Conservation (phyloP, 139 green algal species). For the Chlorella sp. region DNA sequence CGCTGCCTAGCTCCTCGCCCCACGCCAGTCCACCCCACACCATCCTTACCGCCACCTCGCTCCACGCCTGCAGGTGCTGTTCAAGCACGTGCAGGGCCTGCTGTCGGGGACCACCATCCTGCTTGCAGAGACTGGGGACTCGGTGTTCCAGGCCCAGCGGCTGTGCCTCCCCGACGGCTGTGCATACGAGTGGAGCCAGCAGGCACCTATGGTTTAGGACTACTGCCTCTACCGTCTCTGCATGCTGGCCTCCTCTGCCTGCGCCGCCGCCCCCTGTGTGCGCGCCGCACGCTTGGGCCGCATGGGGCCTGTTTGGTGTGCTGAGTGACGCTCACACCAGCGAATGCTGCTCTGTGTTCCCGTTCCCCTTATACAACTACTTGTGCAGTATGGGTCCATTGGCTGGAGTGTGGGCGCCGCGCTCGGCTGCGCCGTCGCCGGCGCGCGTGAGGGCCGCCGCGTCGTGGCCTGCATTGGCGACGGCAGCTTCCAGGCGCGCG, state of each 20-base stretch:
- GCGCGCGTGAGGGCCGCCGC: conserved; percentile 18
- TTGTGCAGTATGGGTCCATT: conserved; percentile 75
- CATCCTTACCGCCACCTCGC: background rate
- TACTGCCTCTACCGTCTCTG: too few species aligned
- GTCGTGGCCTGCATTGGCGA: conserved; percentile 81
- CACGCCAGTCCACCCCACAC: background rate
- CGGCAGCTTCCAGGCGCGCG: conserved; percentile 83
- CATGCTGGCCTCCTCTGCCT: too few species aligned
- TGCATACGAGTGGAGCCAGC: conserved; percentile 71
- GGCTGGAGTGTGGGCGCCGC: conserved; percentile 81
- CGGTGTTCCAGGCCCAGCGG: conserved; percentile 83
- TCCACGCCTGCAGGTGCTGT: conserved; percentile 38
- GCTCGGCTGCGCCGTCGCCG: conserved; percentile 55
- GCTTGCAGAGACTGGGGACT: conserved; percentile 74
- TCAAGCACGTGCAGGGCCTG: conserved; percentile 71
- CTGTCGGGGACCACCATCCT: conserved; percentile 51
- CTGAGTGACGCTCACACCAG: too few species aligned
- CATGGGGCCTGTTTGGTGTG: too few species aligned
- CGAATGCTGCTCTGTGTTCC: too few species aligned
- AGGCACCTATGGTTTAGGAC: too few species aligned
- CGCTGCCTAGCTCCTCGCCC: conserved; percentile 1
- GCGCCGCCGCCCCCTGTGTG: too few species aligned
- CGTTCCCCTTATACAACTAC: background rate
- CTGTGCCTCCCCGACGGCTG: conserved; percentile 69
- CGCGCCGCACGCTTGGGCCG: too few species aligned